These are phyloP conservation scores for Pseudofabraea citricarpa DNA, from an alignment of 2,329 filamentous ascomycete genomes.

Conservation along the genomic window DNA sequence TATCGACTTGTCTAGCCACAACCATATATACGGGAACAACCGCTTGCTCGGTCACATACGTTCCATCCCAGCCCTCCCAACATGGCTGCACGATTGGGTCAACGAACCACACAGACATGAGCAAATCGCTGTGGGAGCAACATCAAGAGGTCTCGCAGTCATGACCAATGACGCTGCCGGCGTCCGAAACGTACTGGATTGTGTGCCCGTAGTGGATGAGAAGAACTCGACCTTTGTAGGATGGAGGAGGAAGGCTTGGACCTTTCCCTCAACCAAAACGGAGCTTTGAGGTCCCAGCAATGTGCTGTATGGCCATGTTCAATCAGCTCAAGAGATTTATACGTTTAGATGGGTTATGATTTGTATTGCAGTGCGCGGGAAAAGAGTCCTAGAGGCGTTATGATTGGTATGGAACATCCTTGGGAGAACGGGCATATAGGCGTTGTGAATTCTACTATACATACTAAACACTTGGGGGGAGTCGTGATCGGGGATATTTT, in stretches of 20 bases:
- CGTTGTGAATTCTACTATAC: too few species aligned
- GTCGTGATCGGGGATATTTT: too few species aligned
- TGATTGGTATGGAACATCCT: too few species aligned
- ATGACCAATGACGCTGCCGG: conserved; percentile 22
- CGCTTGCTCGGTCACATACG: conserved; percentile 12
- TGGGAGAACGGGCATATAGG: too few species aligned
- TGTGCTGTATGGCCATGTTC: conserved; percentile 14
- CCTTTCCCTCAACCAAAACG: conserved; percentile 27
- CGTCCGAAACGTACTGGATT: conserved; percentile 22
- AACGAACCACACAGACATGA: conserved; percentile 22
- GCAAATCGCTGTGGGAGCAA: conserved; percentile 24
- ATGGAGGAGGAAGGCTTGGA: conserved; percentile 26
- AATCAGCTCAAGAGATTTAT: conserved; percentile 2
- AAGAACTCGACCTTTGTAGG: conserved; percentile 14
- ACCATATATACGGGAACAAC: too few species aligned
- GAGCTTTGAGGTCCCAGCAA: conserved; percentile 16
- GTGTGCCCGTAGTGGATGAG: conserved; percentile 22
- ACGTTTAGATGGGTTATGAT: neutral
- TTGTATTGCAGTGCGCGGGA: neutral
- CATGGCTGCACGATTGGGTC: conserved; percentile 22
- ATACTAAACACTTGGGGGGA: too few species aligned
- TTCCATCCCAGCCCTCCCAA: conserved; percentile 9
- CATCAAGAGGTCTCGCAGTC: conserved; percentile 21
- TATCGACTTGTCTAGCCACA: conserved; percentile 18
- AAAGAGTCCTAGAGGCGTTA: neutral